These are phyloP conservation scores for Epipyxis sp. DNA, from an alignment of 108 stramenopile species.

Conservation along the genomic window DNA sequence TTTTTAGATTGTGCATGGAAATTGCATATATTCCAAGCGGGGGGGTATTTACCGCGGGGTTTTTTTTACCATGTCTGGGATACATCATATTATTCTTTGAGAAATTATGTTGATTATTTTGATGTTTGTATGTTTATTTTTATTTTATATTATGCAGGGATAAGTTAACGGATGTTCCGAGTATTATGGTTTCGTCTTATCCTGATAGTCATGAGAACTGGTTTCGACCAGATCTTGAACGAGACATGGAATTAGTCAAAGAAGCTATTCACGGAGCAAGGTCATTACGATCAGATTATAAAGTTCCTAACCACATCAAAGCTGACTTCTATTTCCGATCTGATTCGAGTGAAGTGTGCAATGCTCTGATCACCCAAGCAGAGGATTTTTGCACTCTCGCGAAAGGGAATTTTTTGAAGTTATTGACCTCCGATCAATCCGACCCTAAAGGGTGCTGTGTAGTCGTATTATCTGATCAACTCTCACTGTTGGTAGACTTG, in stretches of 20 bases:
- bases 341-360: conserved; percentile 30
- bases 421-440: conserved; percentile 63
- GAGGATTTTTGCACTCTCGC: conserved; percentile 46
- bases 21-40: too few species aligned
- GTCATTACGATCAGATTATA: conserved; percentile 73
- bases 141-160: too few species aligned
- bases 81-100: too few species aligned
- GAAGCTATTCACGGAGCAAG: conserved; percentile 74
- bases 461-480: conserved; percentile 69
- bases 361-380: conserved; percentile 41
- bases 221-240: conserved; percentile 59
- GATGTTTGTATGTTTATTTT: too few species aligned
- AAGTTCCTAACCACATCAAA: conserved; percentile 63
- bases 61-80: too few species aligned
- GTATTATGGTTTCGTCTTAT: conserved; percentile 93
- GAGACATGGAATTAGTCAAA: conserved; percentile 72
- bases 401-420: conserved; percentile 59
- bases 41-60: too few species aligned
- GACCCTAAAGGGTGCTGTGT: conserved; percentile 73
- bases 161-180: conserved; percentile 54
- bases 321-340: conserved; percentile 51
- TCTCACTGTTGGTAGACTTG: conserved; percentile 83
- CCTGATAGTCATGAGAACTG: conserved; percentile 63
- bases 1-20: too few species aligned
- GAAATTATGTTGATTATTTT: too few species aligned